These are phyloP conservation scores for Rhynchospora breviuscula DNA, from an alignment of 176 grass and related monocot species.

Conservation along the genomic window DNA sequence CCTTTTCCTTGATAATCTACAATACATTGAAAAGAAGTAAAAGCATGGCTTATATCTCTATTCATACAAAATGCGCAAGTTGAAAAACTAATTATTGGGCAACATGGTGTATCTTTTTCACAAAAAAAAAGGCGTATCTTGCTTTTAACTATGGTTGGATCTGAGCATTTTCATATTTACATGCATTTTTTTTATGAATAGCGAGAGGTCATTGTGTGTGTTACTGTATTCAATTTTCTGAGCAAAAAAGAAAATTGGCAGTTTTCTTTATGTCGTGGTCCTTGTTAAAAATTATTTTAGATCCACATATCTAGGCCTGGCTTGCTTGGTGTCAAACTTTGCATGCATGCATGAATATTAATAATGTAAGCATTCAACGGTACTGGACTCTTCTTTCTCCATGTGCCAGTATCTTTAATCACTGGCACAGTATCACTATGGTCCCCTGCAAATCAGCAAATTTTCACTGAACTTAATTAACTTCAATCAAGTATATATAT, in stretches of 20 bases:
- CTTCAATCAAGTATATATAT: background rate
- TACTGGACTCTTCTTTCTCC: background rate
- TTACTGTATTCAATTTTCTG: background rate
- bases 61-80: too few species aligned
- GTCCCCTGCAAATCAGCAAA: background rate
- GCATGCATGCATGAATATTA: background rate
- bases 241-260: background rate
- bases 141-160: too few species aligned
- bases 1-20: too few species aligned
- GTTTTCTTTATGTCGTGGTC: background rate
- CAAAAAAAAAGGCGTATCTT: too few species aligned
- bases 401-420: constrained; percentile 7
- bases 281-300: background rate
- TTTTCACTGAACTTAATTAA: background rate
- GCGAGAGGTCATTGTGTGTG: background rate
- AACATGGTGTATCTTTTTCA: too few species aligned
- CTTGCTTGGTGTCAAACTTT: background rate
- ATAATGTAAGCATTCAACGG: background rate
- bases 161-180: too few species aligned
- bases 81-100: too few species aligned
- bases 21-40: too few species aligned
- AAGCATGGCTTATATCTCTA: too few species aligned
- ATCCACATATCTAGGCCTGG: background rate
- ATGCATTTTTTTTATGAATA: too few species aligned
- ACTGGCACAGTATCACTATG: background rate